phyloP scores from a whole-genome alignment of 352 stramenopile species.

The Globisporangium nunn region DNA sequence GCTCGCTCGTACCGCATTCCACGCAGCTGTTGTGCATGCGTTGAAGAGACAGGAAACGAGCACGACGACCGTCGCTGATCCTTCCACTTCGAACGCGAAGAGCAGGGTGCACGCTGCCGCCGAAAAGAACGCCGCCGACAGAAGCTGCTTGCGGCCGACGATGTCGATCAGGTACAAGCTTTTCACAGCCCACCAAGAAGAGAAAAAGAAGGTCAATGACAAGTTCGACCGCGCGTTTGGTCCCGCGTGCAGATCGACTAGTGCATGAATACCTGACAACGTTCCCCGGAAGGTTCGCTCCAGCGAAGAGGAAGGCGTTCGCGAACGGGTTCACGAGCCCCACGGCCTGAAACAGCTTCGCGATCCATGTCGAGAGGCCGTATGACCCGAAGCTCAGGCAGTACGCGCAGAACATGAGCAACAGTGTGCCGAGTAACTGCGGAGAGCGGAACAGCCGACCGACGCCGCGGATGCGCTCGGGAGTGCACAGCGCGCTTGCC shows the following conservation, averaged over 20 bases:
- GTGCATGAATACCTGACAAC: slow-evolving; percentile 46
- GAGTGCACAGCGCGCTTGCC: slow-evolving; percentile 55
- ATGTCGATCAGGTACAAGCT: slow-evolving; percentile 68
- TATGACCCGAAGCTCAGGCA: slow-evolving; percentile 89
- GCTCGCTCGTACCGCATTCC: slow-evolving; percentile 71
- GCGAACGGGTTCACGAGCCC: slow-evolving; percentile 86
- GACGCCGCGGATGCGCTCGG: slow-evolving; percentile 42
- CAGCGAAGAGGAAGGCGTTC: slow-evolving; percentile 91
- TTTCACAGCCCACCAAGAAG: not conserved
- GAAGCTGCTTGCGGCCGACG: slow-evolving; percentile 59
- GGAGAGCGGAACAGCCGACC: slow-evolving; percentile 40
- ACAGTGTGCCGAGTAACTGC: slow-evolving; percentile 33
- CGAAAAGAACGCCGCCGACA: slow-evolving; percentile 63
- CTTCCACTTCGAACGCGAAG: slow-evolving; percentile 74
- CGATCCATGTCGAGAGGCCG: slow-evolving; percentile 92
- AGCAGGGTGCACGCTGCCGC: slow-evolving; percentile 57
- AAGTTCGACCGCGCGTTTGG: not conserved
- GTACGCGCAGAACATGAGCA: slow-evolving; percentile 66
- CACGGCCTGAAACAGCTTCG: slow-evolving; percentile 86
- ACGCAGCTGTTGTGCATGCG: slow-evolving; percentile 82
- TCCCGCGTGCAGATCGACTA: not conserved
- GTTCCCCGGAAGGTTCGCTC: slow-evolving; percentile 89
- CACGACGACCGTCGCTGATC: slow-evolving; percentile 71
- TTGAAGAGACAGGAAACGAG: slow-evolving; percentile 88
- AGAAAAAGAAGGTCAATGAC: not conserved